Conservation (phyloP, 2,329 filamentous ascomycete genomes). For the Diaporthe destruens region DNA sequence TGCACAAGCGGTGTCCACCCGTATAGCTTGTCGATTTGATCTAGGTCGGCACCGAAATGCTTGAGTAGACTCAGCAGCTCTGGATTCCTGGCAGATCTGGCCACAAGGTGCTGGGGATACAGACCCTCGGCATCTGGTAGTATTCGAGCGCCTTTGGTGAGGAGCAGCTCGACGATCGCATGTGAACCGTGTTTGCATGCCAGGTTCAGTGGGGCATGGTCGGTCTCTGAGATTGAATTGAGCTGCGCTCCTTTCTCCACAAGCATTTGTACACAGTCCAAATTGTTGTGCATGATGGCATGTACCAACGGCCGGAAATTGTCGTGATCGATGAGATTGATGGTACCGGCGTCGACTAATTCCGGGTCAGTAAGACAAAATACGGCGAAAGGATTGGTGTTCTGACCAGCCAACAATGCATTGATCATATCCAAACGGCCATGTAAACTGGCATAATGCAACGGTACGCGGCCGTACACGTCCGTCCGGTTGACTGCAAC, state of each 20-base stretch:
- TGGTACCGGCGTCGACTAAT: conserved; percentile 71
- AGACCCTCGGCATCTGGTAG: conserved; percentile 96
- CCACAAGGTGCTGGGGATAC: conserved; percentile 96
- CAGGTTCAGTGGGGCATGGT: conserved; percentile 94
- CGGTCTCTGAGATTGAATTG: conserved; percentile 85
- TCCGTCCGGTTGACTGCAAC: conserved; percentile 86
- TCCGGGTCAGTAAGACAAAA: conserved; percentile 38
- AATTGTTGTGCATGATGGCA: conserved; percentile 88
- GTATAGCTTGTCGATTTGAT: conserved; percentile 95
- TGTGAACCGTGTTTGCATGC: conserved; percentile 94
- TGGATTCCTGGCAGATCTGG: conserved; percentile 86
- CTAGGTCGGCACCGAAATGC: conserved; percentile 87
- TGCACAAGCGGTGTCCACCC: conserved; percentile 98
- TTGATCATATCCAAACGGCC: conserved; percentile 88
- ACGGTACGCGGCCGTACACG: conserved; percentile 91
- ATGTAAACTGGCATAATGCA: conserved; percentile 98
- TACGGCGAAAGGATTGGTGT: not conserved
- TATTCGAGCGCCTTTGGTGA: conserved; percentile 83
- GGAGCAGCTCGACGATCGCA: conserved; percentile 84
- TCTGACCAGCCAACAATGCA: conserved; percentile 73
- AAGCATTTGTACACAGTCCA: conserved; percentile 83
- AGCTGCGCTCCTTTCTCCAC: conserved; percentile 85
- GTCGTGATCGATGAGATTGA: conserved; percentile 93
- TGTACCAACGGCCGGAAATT: conserved; percentile 98
- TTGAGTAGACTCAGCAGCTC: conserved; percentile 84